phyloP scores from a whole-genome alignment of 1,284 basidiomycete genomes.

The Grifola frondosa region DNA sequence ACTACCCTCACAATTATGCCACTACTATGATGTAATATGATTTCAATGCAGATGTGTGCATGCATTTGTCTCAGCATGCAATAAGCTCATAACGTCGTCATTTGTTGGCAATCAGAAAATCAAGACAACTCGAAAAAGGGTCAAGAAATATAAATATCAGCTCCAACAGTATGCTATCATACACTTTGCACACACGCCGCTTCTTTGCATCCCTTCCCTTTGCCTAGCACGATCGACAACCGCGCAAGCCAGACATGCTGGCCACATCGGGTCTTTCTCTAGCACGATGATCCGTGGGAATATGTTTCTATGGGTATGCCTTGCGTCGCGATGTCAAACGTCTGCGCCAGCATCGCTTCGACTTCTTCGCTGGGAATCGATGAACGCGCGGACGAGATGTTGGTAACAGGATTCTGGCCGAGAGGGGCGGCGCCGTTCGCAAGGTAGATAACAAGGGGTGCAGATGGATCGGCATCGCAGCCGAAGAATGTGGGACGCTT shows the following conservation, averaged over 20 bases:
- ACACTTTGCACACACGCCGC: conserved; percentile 38
- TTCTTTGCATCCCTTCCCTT: conserved; percentile 28
- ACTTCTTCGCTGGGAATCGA: conserved; percentile 30
- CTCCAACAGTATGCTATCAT: conserved; percentile 42
- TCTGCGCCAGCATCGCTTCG: conserved; percentile 41
- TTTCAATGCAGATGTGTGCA: no score
- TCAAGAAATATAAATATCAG: no score
- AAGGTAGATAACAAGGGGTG: conserved; percentile 24
- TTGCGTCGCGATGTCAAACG: conserved; percentile 40
- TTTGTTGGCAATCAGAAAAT: no score
- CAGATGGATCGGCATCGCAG: conserved; percentile 35
- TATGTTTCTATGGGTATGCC: conserved; percentile 27
- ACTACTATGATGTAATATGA: no score
- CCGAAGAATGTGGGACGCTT: conserved; percentile 46
- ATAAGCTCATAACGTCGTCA: no score
- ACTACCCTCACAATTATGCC: no score
- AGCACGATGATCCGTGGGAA: not conserved
- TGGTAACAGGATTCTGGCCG: conserved; percentile 38
- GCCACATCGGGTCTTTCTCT: conserved; percentile 38
- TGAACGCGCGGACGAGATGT: conserved; percentile 35
- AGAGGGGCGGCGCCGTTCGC: conserved; percentile 43
- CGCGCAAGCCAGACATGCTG: conserved; percentile 44
- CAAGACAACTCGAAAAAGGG: no score
- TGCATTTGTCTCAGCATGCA: no score
- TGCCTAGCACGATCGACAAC: conserved; percentile 41